phyloP scores from a whole-genome alignment of 163 green algal genomes.

The Prototheca stagnorum region DNA sequence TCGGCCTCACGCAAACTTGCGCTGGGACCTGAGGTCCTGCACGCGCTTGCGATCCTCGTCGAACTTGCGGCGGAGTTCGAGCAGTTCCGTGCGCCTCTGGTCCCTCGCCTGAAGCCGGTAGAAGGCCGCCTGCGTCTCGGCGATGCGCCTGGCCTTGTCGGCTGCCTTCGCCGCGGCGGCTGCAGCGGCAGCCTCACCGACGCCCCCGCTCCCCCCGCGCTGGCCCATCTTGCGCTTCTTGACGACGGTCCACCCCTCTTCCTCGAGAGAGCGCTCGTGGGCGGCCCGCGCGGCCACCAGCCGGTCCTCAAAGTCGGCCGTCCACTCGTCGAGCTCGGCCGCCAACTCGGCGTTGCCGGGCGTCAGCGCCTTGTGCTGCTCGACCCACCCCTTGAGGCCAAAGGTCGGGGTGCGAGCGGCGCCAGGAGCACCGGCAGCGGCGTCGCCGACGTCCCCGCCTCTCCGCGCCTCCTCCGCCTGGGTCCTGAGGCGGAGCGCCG shows the following conservation, averaged over 20 bases:
- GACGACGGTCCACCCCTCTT: constrained; percentile 69
- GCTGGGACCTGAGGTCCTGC: constrained; percentile 31
- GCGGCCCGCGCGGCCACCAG: constrained; percentile 9
- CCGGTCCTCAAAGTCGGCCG: constrained; percentile 46
- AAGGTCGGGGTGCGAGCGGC: constrained; percentile 7
- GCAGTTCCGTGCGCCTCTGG: constrained; percentile 30
- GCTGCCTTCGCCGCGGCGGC: not conserved
- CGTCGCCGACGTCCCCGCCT: constrained; percentile 5
- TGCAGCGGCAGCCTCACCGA: too few species aligned
- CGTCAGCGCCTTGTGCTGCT: constrained; percentile 36
- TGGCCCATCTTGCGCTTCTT: constrained; percentile 35
- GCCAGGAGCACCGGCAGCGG: constrained; percentile 14
- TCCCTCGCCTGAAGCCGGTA: not conserved
- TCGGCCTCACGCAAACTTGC: too few species aligned
- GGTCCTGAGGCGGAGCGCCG: constrained; percentile 5
- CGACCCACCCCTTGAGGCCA: constrained; percentile 45
- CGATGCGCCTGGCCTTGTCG: not conserved
- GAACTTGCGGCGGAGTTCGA: constrained; percentile 53
- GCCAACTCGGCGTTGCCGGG: constrained; percentile 53
- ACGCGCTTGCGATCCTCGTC: constrained; percentile 56
- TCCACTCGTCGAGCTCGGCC: constrained; percentile 47
- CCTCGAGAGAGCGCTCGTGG: constrained; percentile 28
- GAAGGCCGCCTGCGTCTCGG: not conserved
- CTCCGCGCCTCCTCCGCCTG: too few species aligned
- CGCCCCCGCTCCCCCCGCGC: not conserved